Conservation (phyloP, 169 alveolate species). For the Eimeria praecox region DNA sequence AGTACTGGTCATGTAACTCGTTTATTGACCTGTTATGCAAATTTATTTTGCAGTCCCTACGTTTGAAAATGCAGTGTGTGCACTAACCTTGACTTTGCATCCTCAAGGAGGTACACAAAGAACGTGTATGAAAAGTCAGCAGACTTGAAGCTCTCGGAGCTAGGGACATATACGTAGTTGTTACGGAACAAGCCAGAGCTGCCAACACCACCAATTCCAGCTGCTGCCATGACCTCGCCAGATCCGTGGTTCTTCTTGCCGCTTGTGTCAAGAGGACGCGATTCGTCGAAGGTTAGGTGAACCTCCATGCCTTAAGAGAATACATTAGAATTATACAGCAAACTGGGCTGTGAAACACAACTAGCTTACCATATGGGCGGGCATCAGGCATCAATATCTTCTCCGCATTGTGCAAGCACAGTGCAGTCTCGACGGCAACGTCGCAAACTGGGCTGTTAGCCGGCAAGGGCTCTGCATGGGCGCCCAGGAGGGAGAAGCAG, state of each 20-base stretch:
- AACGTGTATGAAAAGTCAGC: slow-evolving; percentile 89
- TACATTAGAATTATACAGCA: not conserved
- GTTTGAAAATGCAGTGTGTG: not conserved
- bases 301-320: slow-evolving; percentile 87
- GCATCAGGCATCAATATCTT: slow-evolving; percentile 79
- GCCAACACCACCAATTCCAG: slow-evolving; percentile 94
- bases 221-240: slow-evolving; percentile 90
- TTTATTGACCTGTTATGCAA: slow-evolving; percentile 36
- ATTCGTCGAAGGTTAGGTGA: slow-evolving; percentile 89
- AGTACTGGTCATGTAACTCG: slow-evolving; percentile 83
- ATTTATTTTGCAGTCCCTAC: not conserved
- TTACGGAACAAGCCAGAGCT: slow-evolving; percentile 90
- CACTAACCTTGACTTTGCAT: slow-evolving; percentile 85
- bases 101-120: slow-evolving; percentile 88
- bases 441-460: slow-evolving; percentile 76
- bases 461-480: slow-evolving; percentile 56
- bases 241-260: slow-evolving; percentile 91
- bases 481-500: slow-evolving; percentile 70
- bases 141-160: slow-evolving; percentile 85
- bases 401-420: slow-evolving; percentile 77
- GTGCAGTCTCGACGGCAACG: slow-evolving; percentile 79
- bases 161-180: slow-evolving; percentile 89
- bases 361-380: slow-evolving; percentile 73
- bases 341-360: not conserved
- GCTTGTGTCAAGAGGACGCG: slow-evolving; percentile 90